Conservation (phyloP, 1,284 basidiomycete genomes). For the Meira miltonrushii region DNA sequence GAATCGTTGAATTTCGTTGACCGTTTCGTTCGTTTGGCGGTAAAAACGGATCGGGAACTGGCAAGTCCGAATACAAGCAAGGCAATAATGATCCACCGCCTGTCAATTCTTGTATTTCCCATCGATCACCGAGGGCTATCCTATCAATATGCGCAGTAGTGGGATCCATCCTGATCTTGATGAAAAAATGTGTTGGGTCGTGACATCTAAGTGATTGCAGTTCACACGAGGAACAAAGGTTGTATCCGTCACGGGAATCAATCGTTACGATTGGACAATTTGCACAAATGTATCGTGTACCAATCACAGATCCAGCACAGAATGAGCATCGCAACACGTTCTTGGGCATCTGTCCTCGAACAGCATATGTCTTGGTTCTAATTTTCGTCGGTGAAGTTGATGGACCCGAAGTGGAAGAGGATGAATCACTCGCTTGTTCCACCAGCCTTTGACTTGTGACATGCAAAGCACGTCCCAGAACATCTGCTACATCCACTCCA, state of each 20-base stretch:
- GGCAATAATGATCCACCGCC: conserved; percentile 9
- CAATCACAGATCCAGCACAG: conserved; percentile 4
- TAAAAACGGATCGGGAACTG: not conserved
- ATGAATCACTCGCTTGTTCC: not conserved
- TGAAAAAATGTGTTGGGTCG: conserved; percentile 22
- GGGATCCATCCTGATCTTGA: conserved; percentile 14
- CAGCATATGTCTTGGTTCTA: not conserved
- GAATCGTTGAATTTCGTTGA: not conserved
- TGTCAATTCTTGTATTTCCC: conserved; percentile 6
- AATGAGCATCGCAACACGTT: not conserved
- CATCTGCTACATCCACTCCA: not conserved
- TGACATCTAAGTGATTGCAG: conserved; percentile 15
- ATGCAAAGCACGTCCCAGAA: not conserved
- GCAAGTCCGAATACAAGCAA: conserved; percentile 11
- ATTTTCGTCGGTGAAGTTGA: not conserved
- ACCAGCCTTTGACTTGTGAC: not conserved
- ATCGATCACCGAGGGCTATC: conserved; percentile 2
- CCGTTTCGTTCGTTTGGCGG: not conserved
- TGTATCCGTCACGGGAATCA: conserved; percentile 14
- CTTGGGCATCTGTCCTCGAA: not conserved
- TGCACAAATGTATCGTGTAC: conserved; percentile 16
- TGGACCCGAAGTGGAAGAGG: not conserved
- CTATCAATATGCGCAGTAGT: not conserved
- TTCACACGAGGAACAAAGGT: conserved; percentile 17
- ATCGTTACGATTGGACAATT: conserved; percentile 16